Evolutionary conservation across 192 early-diverging fungal genomes (phyloP).

Genomic region (Funneliformis mosseae): DNA sequence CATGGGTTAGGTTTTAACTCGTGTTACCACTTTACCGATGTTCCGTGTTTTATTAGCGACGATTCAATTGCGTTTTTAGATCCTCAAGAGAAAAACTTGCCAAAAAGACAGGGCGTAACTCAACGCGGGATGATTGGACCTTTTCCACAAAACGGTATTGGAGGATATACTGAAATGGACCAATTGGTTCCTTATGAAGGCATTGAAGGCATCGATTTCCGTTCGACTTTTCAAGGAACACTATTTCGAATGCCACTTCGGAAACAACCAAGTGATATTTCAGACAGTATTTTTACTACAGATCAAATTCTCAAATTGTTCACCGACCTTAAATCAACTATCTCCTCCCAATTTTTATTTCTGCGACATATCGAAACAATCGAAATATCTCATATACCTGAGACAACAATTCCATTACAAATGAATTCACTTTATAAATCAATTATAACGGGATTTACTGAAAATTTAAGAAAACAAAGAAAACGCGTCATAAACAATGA

Average conservation of each 20-base stretch:
- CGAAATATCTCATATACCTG: conserved; percentile 3
- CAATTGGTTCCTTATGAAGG: conserved; percentile 33
- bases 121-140: background rate
- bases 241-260: conserved; percentile 39
- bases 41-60: conserved; percentile 34
- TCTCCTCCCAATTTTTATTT: conserved; percentile 14
- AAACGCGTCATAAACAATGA: background rate
- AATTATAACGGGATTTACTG: no score
- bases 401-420: no score
- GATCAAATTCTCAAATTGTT: background rate
- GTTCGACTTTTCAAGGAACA: conserved; percentile 30
- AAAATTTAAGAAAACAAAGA: background rate
- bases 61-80: conserved; percentile 33
- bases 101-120: background rate
- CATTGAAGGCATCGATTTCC: conserved; percentile 27
- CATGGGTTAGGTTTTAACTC: conserved; percentile 33
- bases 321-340: background rate
- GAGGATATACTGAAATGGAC: background rate
- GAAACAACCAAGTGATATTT: background rate
- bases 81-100: conserved; percentile 27
- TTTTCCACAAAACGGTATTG: conserved; percentile 1
- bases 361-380: conserved; percentile 22
- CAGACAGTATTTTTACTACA: background rate
- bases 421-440: no score
- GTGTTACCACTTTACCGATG: conserved; percentile 34